Conservation (phyloP, 2,329 filamentous ascomycete genomes). For the Bipolaris victoriae region DNA sequence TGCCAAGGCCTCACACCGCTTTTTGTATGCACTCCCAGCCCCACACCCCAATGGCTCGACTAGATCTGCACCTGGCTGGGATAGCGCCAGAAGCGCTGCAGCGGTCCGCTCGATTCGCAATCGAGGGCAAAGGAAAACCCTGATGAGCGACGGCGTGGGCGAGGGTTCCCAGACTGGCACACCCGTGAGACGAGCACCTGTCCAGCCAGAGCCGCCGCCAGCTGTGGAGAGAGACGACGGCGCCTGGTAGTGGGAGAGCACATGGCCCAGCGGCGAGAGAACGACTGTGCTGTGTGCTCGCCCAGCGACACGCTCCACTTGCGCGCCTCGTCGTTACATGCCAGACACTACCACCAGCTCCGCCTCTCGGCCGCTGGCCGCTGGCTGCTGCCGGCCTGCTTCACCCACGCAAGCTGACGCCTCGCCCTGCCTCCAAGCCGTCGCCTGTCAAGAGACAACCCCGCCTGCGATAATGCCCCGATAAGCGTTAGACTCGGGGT, state of each 20-base stretch:
- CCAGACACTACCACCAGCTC: constrained; percentile 4
- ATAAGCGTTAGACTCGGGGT: constrained; percentile 35
- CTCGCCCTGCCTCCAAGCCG: constrained; percentile 21
- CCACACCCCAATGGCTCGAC: constrained; percentile 21
- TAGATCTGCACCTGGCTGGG: constrained; percentile 20
- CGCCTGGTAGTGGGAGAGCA: constrained; percentile 10
- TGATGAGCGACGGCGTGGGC: constrained; percentile 19
- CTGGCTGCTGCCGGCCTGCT: constrained; percentile 7
- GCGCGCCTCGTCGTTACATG: background rate
- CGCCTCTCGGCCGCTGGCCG: constrained; percentile 11
- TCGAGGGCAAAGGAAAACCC: constrained; percentile 26
- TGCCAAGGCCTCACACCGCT: constrained; percentile 22
- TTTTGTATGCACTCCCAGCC: constrained; percentile 19
- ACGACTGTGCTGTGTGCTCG: constrained; percentile 24
- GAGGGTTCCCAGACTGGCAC: constrained; percentile 21
- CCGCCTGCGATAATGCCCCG: constrained; percentile 37
- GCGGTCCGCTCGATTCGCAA: constrained; percentile 35
- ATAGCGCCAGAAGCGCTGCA: constrained; percentile 38
- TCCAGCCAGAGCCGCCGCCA: constrained; percentile 10
- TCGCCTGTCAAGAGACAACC: constrained; percentile 33
- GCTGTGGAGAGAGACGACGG: constrained; percentile 9
- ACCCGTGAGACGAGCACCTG: constrained; percentile 12
- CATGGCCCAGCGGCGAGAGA: constrained; percentile 15
- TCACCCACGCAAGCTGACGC: constrained; percentile 24
- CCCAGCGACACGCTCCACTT: constrained; percentile 26